Conservation (phyloP, 345 rosid species). For the Physaria fendleri region DNA sequence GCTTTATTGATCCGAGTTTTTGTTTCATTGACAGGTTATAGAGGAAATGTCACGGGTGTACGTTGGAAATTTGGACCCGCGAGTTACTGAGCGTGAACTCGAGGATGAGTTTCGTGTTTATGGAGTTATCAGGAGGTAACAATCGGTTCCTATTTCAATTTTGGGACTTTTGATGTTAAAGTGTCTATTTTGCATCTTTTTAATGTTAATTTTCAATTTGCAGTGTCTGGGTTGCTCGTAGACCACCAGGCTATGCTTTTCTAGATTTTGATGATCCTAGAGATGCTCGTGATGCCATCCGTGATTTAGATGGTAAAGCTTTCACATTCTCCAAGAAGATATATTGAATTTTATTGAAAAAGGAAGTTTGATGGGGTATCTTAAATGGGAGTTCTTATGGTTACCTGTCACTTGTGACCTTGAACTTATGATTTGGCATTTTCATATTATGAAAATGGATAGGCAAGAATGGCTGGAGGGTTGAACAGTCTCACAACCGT, state of each 20-base stretch:
- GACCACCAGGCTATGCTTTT: slow-evolving; percentile 94
- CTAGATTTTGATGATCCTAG: slow-evolving; percentile 76
- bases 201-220: slow-evolving; percentile 1
- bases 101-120: slow-evolving; percentile 67
- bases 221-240: slow-evolving; percentile 96
- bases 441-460: background rate
- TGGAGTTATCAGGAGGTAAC: slow-evolving; percentile 61
- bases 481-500: slow-evolving; percentile 79
- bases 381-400: background rate
- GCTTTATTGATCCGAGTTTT: background rate
- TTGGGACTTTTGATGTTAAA: background rate
- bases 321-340: background rate
- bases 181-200: background rate
- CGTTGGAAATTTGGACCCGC: slow-evolving; percentile 70
- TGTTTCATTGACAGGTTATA: slow-evolving; percentile 21
- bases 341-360: background rate
- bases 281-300: slow-evolving; percentile 80
- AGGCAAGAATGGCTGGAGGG: slow-evolving; percentile 94
- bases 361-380: background rate
- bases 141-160: background rate
- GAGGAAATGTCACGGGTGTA: slow-evolving; percentile 63
- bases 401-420: background rate
- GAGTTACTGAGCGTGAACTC: slow-evolving; percentile 68
- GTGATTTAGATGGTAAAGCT: slow-evolving; percentile 62
- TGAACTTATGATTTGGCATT: slow-evolving; percentile 1